A percentile compares a stretch with the other conserved stretches of the same genome.
Conservation (phyloP, 345 rosid species). For the Moricandia arvensis region DNA sequence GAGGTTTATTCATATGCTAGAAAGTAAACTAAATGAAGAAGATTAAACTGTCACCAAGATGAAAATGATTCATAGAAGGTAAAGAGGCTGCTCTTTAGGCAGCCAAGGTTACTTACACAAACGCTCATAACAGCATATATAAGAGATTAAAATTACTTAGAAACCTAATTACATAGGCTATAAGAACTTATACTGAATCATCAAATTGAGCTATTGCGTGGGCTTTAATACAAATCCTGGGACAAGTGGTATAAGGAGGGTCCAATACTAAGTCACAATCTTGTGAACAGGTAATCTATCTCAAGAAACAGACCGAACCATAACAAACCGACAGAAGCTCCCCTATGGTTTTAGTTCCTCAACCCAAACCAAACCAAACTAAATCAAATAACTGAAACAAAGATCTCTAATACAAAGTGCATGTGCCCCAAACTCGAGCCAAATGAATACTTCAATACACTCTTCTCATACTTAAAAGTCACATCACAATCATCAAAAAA, state of each 20-base stretch:
- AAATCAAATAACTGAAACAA: background rate
- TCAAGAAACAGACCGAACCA: background rate
- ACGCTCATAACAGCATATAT: background rate
- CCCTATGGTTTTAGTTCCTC: background rate
- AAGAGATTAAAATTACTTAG: background rate
- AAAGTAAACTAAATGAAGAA: background rate
- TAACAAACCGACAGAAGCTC: background rate
- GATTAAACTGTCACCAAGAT: background rate
- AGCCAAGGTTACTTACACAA: background rate
- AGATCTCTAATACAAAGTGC: background rate
- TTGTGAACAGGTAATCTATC: background rate
- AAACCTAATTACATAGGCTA: background rate
- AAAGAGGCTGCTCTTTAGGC: background rate
- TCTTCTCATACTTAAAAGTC: constrained; percentile 3
- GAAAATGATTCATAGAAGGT: background rate
- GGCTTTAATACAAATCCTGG: background rate
- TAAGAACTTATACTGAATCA: background rate
- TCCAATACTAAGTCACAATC: no score
- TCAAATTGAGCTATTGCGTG: background rate
- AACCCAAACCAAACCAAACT: background rate
- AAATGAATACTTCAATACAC: constrained; percentile 8
- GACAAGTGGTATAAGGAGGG: background rate
- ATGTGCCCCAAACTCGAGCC: background rate
- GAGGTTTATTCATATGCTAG: background rate
- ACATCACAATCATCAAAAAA: background rate